Conservation (phyloP, 2,329 filamentous ascomycete species). For the Paradendryphiella salina region DNA sequence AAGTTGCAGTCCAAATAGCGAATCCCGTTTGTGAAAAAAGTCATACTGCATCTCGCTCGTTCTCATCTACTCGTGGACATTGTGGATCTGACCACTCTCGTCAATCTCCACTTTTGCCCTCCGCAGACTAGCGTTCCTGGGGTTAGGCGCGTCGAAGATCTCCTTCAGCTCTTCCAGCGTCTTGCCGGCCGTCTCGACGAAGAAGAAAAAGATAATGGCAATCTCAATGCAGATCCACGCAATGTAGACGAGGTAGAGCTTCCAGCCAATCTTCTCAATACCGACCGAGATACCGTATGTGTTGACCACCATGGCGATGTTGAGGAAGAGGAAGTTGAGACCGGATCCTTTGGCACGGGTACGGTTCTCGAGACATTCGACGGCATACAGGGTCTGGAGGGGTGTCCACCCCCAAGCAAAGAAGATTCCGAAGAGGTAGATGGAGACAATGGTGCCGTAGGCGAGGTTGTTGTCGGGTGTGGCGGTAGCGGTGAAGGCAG, state of each 20-base stretch:
- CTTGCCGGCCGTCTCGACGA: conserved; percentile 41
- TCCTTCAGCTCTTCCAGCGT: conserved; percentile 40
- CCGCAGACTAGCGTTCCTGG: conserved; percentile 30
- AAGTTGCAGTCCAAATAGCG: too few relatives aligned
- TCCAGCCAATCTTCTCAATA: conserved; percentile 41
- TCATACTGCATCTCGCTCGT: neutral
- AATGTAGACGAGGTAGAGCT: conserved; percentile 40
- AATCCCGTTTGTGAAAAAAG: neutral
- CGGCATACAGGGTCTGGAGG: conserved; percentile 47
- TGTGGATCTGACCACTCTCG: conserved; percentile 29
- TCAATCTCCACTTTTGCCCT: conserved; percentile 33
- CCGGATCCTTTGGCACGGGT: conserved; percentile 46
- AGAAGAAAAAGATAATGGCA: conserved; percentile 37
- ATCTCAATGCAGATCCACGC: conserved; percentile 41
- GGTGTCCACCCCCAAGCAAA: conserved; percentile 50
- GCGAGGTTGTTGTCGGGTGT: conserved; percentile 32
- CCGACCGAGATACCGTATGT: conserved; percentile 41
- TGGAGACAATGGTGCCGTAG: conserved; percentile 47
- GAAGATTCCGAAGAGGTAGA: conserved; percentile 49
- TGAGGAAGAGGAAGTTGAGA: conserved; percentile 41
- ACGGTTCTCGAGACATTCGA: conserved; percentile 47
- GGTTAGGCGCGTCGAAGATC: conserved; percentile 40
- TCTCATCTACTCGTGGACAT: conserved; percentile 16
- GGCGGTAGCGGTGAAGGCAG: conserved; percentile 43
- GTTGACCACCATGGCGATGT: conserved; percentile 42